Conservation (phyloP, 202 grass and related monocot genomes). For the Brachypodium distachyon region DNA sequence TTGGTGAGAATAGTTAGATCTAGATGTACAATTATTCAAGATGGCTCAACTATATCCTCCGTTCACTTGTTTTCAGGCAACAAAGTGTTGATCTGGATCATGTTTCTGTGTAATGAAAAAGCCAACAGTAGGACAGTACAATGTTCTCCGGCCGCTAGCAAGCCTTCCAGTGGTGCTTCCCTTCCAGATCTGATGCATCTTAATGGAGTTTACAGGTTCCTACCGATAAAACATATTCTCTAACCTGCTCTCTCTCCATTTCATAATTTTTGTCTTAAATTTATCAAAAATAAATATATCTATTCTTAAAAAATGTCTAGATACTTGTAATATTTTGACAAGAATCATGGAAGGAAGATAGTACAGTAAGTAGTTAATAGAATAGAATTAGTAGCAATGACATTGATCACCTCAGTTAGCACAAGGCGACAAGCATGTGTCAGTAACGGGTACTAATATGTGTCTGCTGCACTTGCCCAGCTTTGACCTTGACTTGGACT, state of each 20-base stretch:
- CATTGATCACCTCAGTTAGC: not conserved
- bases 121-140: no score
- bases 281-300: no score
- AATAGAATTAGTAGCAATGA: no score
- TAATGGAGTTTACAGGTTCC: no score
- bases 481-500: slow-evolving; percentile 25
- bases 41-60: not conserved
- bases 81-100: not conserved
- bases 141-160: no score
- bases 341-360: no score
- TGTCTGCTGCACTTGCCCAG: not conserved
- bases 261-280: no score
- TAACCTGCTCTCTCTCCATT: no score
- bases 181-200: no score
- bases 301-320: no score
- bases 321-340: no score
- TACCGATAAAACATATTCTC: not conserved
- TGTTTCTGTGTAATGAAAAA: not conserved
- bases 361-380: not conserved
- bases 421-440: slow-evolving; percentile 17
- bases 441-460: not conserved
- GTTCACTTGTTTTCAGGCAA: not conserved
- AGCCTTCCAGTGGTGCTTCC: no score
- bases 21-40: not conserved
- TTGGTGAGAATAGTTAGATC: not conserved